Percentiles rank a stretch among this genome's conserved stretches.
Conservation (phyloP, 2,329 filamentous ascomycete genomes). For the Fusarium sacchari region DNA sequence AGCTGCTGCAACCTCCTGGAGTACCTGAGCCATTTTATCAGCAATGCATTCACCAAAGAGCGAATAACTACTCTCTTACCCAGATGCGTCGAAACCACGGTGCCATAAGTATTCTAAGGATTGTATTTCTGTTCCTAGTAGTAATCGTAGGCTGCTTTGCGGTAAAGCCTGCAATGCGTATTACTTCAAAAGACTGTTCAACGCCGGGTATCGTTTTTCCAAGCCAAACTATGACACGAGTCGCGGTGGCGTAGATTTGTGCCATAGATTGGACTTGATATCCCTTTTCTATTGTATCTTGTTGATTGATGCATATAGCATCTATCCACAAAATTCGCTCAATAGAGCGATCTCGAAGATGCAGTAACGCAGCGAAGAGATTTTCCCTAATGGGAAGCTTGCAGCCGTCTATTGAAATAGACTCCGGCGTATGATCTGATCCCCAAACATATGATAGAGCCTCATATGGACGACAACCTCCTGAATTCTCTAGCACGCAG, state of each 20-base stretch:
- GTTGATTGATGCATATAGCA: not conserved
- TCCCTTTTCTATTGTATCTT: not conserved
- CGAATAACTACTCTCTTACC: not conserved
- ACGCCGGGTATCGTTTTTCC: not conserved
- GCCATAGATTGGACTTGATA: not conserved
- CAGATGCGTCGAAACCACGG: not conserved
- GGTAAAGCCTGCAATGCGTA: not conserved
- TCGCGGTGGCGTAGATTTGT: not conserved
- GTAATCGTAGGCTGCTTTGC: not conserved
- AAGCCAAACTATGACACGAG: not conserved
- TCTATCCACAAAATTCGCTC: not conserved
- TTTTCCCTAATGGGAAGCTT: not conserved
- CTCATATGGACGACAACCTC: not conserved
- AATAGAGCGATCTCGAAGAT: not conserved
- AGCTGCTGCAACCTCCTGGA: not conserved
- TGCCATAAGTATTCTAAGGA: not conserved
- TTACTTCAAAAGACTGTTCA: not conserved
- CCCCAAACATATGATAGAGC: not conserved
- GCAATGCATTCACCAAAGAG: too few species aligned
- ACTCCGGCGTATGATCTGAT: accelerated
- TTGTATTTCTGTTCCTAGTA: accelerated
- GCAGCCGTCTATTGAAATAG: not conserved
- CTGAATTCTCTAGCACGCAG: not conserved
- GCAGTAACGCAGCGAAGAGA: not conserved
- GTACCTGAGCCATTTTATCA: not conserved